Base-by-base conservation (phyloP, 352 stramenopile genomes). In the Phytopythium litorale region DNA sequence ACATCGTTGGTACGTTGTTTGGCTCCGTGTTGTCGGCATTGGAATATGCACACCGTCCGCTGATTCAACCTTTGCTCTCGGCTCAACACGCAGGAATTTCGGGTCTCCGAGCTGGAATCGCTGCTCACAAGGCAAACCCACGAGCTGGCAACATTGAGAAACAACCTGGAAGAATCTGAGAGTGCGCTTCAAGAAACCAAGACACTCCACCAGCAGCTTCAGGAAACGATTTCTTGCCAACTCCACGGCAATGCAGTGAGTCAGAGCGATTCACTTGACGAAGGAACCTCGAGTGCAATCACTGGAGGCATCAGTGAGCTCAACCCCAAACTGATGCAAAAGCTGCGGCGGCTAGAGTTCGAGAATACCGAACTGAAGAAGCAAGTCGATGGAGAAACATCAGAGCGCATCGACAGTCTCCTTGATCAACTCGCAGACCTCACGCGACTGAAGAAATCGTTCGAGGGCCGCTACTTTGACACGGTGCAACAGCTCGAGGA, bases 381-480 rank as follows among this genome's bases (percentile, higher is more conserved):
- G 23, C 78, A 79, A 68, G 45, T 91, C 8, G 60, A 84, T n/a
- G 66, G 69, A 12, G 81, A 84, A 38, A 88, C 79, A 12, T 67
- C 72, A 0, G 76, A 84, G 52, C 71, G 70, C 38, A 79, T 94
- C 30, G 81, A 91, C 25, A 38, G 32, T 3, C 66, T 94, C 1
- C 37, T 82, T 0, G 81, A 94, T 54, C 62, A 89, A 6, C 55
- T 92, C 3, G 79, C 84, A 15, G 73, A 89, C 37, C 38, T 86
- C 32, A 66, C 62, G 28, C 73, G 82, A 1, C 63, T 94, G n/a
- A 92, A 91, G 49, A 75, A 77, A 40, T 86, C 71, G 16, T 94
- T 91, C 51, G 84, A 91, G 60, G 52, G 46, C 0, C 88, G 87
- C 58, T 92, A 87, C 52, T 90, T 92, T 58, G 72, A 81, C 11